phyloP scores from a whole-genome alignment of 1,139 yeast species.

The Yamadazyma trypodendri region DNA sequence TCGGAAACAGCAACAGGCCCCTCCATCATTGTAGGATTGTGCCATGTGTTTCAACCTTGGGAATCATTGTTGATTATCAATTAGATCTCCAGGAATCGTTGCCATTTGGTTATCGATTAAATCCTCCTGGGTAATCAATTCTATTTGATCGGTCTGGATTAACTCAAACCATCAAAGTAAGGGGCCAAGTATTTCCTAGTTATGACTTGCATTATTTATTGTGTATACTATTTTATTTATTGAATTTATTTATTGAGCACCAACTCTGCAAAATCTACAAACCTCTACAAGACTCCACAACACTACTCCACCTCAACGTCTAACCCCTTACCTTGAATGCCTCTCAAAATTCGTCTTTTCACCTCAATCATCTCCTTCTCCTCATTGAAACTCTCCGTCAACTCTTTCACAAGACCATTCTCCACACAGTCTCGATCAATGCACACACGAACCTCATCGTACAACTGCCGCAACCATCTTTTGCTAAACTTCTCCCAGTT shows the following conservation, averaged over 20 bases:
- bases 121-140: too few species aligned
- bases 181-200: not conserved
- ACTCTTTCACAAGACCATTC: constrained; percentile 36
- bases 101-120: too few species aligned
- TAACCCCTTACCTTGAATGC: constrained; percentile 6
- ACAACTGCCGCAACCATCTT: constrained; percentile 30
- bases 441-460: constrained; percentile 36
- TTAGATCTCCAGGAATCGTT: too few species aligned
- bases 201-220: constrained; percentile 4
- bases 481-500: constrained; percentile 33
- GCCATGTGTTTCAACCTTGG: too few species aligned
- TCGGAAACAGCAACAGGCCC: constrained; percentile 17
- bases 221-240: constrained; percentile 6
- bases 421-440: constrained; percentile 40
- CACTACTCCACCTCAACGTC: too few species aligned
- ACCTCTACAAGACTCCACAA: too few species aligned
- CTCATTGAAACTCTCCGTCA: constrained; percentile 23
- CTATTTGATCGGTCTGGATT: too few species aligned
- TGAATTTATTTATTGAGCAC: constrained; percentile 1
- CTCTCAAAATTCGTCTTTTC: constrained; percentile 21
- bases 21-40: constrained; percentile 26
- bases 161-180: too few species aligned
- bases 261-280: too few species aligned
- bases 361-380: constrained; percentile 19
- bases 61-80: not conserved